A percentile compares a stretch with the other conserved stretches of the same genome.
Conservation (phyloP, 108 stramenopile genomes). For the Chaetoceros muelleri region DNA sequence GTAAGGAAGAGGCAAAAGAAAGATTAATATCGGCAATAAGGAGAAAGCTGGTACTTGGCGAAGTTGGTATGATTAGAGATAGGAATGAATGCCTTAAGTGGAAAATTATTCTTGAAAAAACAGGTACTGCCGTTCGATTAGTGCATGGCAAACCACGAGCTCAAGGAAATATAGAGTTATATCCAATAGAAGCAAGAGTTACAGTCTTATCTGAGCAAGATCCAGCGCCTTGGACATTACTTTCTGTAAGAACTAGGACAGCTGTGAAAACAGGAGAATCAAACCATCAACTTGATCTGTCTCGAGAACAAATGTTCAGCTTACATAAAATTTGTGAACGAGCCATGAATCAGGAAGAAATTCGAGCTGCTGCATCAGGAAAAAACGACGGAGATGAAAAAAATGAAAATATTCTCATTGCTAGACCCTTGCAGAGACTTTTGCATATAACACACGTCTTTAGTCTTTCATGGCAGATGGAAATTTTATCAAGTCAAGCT, state of each 20-base stretch:
- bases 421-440: constrained; percentile 53
- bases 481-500: constrained; percentile 77
- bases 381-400: constrained; percentile 7
- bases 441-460: constrained; percentile 79
- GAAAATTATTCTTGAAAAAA: constrained; percentile 25
- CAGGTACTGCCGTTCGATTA: constrained; percentile 41
- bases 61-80: constrained; percentile 45
- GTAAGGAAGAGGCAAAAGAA: constrained; percentile 31
- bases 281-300: constrained; percentile 70
- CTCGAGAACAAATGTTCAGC: constrained; percentile 73
- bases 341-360: constrained; percentile 68
- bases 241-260: constrained; percentile 54
- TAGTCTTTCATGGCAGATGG: constrained; percentile 65
- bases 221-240: constrained; percentile 58
- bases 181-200: constrained; percentile 73
- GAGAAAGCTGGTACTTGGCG: constrained; percentile 62
- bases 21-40: constrained; percentile 67
- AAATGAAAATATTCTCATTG: constrained; percentile 9
- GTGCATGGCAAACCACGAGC: constrained; percentile 51
- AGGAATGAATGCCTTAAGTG: constrained; percentile 16
- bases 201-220: constrained; percentile 48
- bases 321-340: constrained; percentile 73
- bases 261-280: constrained; percentile 80
- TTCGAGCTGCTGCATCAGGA: constrained; percentile 2
- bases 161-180: constrained; percentile 19